These are phyloP conservation scores for Agapanthus africanus DNA, from an alignment of 106 monocot genomes.

Conservation along the genomic window DNA sequence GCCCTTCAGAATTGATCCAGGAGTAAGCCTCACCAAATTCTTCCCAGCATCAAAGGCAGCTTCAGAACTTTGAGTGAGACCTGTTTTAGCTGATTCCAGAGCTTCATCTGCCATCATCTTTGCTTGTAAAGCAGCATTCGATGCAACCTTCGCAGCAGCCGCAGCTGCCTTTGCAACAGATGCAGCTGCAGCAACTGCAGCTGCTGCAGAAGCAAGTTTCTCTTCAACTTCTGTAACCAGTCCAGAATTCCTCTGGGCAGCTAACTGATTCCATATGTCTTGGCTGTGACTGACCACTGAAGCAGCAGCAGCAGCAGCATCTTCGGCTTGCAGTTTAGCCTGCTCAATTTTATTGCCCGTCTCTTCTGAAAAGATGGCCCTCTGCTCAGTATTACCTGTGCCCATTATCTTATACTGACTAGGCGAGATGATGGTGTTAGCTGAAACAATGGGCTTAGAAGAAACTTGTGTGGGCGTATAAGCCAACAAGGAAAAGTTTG, in stretches of 20 bases:
- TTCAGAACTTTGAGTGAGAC: conserved; percentile 14
- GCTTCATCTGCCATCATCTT: conserved; percentile 97
- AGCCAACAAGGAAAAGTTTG: conserved; percentile 14
- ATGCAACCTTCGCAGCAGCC: conserved; percentile 86
- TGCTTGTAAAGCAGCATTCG: conserved; percentile 74
- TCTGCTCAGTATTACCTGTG: conserved; percentile 23
- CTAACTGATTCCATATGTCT: conserved; percentile 68
- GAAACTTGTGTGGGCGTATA: conserved; percentile 20
- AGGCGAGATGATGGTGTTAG: conserved; percentile 14
- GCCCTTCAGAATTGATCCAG: conserved; percentile 44
- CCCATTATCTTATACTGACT: conserved; percentile 31
- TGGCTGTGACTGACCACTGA: conserved; percentile 59
- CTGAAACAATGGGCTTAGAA: conserved; percentile 16
- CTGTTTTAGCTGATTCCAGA: conserved; percentile 11
- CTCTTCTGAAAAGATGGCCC: conserved; percentile 54
- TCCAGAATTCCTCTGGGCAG: conserved; percentile 39
- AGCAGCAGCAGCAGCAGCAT: conserved; percentile 69
- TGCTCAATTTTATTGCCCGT: conserved; percentile 56
- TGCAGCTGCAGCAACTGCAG: conserved; percentile 66
- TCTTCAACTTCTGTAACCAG: conserved; percentile 50
- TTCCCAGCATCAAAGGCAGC: conserved; percentile 16
- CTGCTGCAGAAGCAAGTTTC: conserved; percentile 88
- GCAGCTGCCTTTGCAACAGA: conserved; percentile 96
- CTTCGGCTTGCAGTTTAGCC: conserved; percentile 74
- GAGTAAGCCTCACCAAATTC: conserved; percentile 27